A percentile compares a stretch with the other conserved stretches of the same genome.
Evolutionary conservation across 176 grass and related monocot species (phyloP).

Genomic region (Musa acuminata): DNA sequence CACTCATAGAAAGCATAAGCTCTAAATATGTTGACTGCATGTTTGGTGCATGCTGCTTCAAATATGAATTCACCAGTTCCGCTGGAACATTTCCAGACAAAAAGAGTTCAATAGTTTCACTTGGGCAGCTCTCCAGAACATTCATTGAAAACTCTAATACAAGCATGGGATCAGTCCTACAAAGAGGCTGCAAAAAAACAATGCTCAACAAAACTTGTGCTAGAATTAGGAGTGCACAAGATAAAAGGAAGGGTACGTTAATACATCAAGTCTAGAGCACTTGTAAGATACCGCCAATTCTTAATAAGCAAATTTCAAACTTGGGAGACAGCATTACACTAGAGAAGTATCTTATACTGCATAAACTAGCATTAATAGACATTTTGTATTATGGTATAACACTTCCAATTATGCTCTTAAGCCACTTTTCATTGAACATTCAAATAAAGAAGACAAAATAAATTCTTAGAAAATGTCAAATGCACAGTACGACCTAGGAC

Average conservation of each 20-base stretch:
- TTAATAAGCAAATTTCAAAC: too few species aligned
- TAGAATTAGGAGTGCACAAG: not conserved
- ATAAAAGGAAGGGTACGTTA: not conserved
- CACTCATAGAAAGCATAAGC: slow-evolving; percentile 90
- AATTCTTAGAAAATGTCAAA: too few species aligned
- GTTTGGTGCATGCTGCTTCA: slow-evolving; percentile 91
- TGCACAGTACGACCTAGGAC: too few species aligned
- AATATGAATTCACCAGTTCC: slow-evolving; percentile 97
- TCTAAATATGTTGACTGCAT: slow-evolving; percentile 98
- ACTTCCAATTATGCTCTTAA: too few species aligned
- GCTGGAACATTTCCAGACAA: slow-evolving; percentile 96
- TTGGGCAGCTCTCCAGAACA: slow-evolving; percentile 74
- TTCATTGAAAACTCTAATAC: slow-evolving; percentile 89
- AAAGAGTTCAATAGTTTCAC: slow-evolving; percentile 94
- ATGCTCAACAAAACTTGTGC: not conserved
- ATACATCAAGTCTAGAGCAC: not conserved
- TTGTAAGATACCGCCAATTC: too few species aligned
- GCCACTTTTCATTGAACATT: too few species aligned
- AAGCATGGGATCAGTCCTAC: slow-evolving; percentile 94
- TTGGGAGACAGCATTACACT: too few species aligned
- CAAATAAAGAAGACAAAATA: too few species aligned
- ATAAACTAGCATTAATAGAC: too few species aligned
- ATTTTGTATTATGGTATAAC: too few species aligned
- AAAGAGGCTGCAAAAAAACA: slow-evolving; percentile 72
- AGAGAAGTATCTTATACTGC: too few species aligned